Base-by-base conservation (phyloP, 352 stramenopile species). In the Peronospora tabacina region DNA sequence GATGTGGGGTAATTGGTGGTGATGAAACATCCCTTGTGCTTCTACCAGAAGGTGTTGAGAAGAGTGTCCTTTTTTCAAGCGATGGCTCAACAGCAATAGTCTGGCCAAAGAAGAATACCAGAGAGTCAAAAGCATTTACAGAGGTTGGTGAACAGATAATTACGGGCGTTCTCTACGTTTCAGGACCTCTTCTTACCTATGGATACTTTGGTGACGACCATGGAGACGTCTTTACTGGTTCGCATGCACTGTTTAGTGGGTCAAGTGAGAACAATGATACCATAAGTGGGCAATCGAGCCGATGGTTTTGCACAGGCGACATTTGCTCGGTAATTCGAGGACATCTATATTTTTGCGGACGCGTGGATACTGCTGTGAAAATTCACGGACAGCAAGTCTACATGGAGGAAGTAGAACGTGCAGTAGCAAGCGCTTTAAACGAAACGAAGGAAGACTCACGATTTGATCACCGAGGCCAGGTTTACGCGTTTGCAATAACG, bases 351-450 rank as follows among this genome's bases (percentile, higher is more conserved):
- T 70, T 70, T 15, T 63, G 56, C 19, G 72, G 72, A 7, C 72
- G 75, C 12, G 52, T 39, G 2, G 75, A 87, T 47, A 52, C 61
- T 29, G 54, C 65, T 28, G 62, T 87, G 7, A 87, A 87, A 42
- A 67, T 85, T 45, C 57, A 70, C 19, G 75, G 75, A 24, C 68
- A 78, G 13, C 59, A 63, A 16, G 43, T 87, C 17, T 61, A 77
- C 35, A 58, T 87, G 17, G 68, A 80, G 26, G 68, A 63, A 4
- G 62, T 83, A 8, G 75, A 84, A 39, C 52, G 59, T 42, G 47
- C 45, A 19, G 59, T 82, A n/a, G 28, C 46, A 7, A 26, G 29
- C 2, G 51, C 52, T 15, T 35, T 63, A 42, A 54, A 20, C 32
- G 49, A 51, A 47, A 54, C 16, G 6, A 22, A 20, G 4, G 38